These are phyloP conservation scores for Clitoria ternatea DNA, from an alignment of 306 rosid species.

Conservation along the genomic window DNA sequence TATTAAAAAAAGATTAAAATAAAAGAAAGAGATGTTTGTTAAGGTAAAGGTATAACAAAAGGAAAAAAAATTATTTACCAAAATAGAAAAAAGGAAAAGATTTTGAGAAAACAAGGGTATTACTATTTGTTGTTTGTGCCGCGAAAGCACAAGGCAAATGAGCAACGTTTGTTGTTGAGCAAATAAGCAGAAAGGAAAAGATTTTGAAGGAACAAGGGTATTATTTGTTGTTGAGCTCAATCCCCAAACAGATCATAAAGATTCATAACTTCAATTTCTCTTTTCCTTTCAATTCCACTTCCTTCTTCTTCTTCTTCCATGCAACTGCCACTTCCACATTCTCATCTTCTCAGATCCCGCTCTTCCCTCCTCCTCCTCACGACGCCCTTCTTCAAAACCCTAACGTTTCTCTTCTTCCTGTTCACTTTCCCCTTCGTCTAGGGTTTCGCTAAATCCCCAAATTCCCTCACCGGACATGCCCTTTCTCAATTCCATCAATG, in stretches of 20 bases:
- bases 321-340: not conserved
- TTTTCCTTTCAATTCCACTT: not conserved
- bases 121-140: not conserved
- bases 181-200: too few relatives aligned
- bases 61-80: too few relatives aligned
- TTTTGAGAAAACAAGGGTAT: not conserved
- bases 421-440: not conserved
- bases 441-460: constrained; percentile 24
- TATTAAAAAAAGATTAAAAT: too few relatives aligned
- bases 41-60: too few relatives aligned
- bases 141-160: not conserved
- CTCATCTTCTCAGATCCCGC: not conserved
- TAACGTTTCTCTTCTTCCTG: not conserved
- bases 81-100: not conserved
- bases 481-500: constrained; percentile 44
- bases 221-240: too few relatives aligned
- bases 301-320: not conserved
- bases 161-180: too few relatives aligned
- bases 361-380: not conserved
- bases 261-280: not conserved
- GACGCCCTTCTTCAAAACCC: not conserved
- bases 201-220: too few relatives aligned
- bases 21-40: too few relatives aligned
- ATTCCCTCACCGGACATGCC: constrained; percentile 16
- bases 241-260: too few relatives aligned